Conservation (phyloP, 352 stramenopile genomes). For the Phytopythium sindhum region DNA sequence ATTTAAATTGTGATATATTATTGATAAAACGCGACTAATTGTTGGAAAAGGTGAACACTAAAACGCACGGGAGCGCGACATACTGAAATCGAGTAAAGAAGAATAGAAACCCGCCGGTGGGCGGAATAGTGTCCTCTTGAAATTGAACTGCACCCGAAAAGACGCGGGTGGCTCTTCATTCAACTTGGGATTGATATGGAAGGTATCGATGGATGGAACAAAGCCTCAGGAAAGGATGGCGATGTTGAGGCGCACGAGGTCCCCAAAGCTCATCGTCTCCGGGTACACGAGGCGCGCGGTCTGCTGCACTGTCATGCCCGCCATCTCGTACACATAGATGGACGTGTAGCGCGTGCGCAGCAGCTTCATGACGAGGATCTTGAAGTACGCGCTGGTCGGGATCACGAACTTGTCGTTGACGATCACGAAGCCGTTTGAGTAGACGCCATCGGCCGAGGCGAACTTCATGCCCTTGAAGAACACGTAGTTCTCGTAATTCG, state of each 20-base stretch:
- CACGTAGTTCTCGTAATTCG: conserved; percentile 38
- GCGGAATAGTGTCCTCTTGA: too few relatives aligned
- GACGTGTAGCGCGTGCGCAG: conserved; percentile 10
- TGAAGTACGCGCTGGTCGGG: conserved; percentile 17
- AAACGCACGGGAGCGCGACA: too few relatives aligned
- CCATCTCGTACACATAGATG: conserved; percentile 32
- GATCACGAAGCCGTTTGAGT: conserved; percentile 35
- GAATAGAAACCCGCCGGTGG: too few relatives aligned
- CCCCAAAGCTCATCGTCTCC: conserved; percentile 16
- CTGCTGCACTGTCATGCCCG: conserved; percentile 26
- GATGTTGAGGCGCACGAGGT: conserved; percentile 22
- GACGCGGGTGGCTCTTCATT: too few relatives aligned
- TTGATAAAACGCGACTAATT: too few relatives aligned
- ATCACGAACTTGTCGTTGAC: conserved; percentile 31
- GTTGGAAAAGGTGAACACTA: too few relatives aligned
- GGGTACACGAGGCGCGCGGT: conserved; percentile 29
- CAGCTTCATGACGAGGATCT: conserved; percentile 28
- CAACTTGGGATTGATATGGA: too few relatives aligned
- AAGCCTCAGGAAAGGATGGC: conserved; percentile 18
- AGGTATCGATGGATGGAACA: neutral
- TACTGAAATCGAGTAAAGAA: too few relatives aligned
- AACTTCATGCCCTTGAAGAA: conserved; percentile 33
- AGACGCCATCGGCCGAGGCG: conserved; percentile 29
- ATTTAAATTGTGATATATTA: too few relatives aligned
- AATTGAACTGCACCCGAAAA: too few relatives aligned